Percentiles rank a stretch among this genome's conserved stretches.
Conservation (phyloP, 371 early-diverging fungal genomes). For the Blastocladiella emersonii region DNA sequence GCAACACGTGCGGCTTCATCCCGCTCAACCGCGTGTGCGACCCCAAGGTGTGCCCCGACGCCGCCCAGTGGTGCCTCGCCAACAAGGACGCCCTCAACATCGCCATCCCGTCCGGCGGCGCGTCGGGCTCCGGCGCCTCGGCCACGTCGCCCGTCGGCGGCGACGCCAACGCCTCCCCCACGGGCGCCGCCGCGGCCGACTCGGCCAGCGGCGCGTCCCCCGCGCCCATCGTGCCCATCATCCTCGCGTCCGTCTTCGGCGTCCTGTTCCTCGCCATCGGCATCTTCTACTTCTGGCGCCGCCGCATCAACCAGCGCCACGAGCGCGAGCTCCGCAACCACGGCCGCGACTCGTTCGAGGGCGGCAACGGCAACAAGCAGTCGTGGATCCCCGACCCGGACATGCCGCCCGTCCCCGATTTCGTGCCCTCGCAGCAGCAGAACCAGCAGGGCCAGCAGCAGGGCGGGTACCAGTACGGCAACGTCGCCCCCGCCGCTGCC, state of each 20-base stretch:
- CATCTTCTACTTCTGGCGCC: conserved; percentile 1
- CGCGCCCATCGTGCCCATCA: background rate
- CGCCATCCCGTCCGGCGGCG: background rate
- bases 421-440: background rate
- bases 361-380: background rate
- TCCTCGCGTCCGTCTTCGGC: background rate
- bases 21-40: background rate
- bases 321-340: background rate
- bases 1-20: background rate
- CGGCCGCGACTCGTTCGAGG: background rate
- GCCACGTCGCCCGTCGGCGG: background rate
- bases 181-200: background rate
- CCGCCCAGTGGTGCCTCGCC: background rate
- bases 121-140: background rate
- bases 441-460: background rate
- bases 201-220: background rate
- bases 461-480: background rate
- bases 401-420: background rate
- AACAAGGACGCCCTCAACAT: background rate
- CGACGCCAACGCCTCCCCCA: background rate
- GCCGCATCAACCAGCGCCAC: background rate
- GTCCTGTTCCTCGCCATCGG: background rate
- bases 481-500: background rate
- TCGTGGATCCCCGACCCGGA: background rate
- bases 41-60: background rate